Base-by-base conservation (phyloP, 2,329 filamentous ascomycete genomes). In the Penicillium fuscoglaucum region DNA sequence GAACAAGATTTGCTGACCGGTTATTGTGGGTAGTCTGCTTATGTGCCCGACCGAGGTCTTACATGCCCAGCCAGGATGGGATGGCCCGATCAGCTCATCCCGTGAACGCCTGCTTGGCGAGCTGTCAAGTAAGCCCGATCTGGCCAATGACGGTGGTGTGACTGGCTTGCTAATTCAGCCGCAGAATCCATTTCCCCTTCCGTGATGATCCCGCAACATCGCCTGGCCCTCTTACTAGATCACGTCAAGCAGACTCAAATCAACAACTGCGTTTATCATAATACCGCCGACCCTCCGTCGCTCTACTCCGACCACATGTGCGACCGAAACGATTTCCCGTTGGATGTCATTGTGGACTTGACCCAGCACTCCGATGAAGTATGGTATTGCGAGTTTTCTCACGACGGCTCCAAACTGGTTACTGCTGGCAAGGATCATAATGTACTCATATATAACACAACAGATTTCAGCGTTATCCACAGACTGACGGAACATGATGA, bases 201-300 rank as follows among this genome's bases (percentile, higher is more conserved):
- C 4, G 90, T 96, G 45, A 98, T 99, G 93, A 89, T 99, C 55
- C 95, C 95, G 1, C 91, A 96, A 70, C 90, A 95, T 73, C 88
- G 95, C 7, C 81, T 99, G 45, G 91, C 91, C 1, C 83, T 87
- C 35, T 80, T 99, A 17, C 79, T 99, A 52, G 83, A 93, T 57
- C 87, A 96, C 64, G 87, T 96, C 39, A 96, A 97, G 72, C 83
- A 88, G 61, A 86, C 83, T 62, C 93, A 97, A 77, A 90, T 97
- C 58, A 84, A 87, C 52, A 85, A 84, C 31, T 99, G 95, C 72
- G 78, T 93, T 40, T 98, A 93, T 74, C 95, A 99, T 77, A 97
- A 96, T 53, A 91, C 87, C 4, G 82, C 87, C 2, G 77, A 82
- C 4, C 84, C 90, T 1, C 92, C 92, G 1, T 96, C 93, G 4